A percentile compares a stretch with the other conserved stretches of the same genome.
Evolutionary conservation across 1,139 yeast genomes (phyloP).

Genomic region (Eremothecium cymbalariae): DNA sequence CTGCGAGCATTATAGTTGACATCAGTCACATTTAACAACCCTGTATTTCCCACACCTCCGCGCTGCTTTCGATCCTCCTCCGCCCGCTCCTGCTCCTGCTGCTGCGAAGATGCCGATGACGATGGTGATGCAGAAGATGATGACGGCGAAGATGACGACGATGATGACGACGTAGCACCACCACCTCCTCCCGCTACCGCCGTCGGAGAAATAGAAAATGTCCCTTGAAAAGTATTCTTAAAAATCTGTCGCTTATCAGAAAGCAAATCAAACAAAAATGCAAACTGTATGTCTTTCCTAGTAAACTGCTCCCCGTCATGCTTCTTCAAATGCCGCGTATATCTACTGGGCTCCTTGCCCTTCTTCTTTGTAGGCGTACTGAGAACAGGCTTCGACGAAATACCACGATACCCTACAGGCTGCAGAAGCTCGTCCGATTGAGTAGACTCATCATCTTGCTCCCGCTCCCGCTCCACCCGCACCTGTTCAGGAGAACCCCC

Average conservation of each 20-base stretch:
- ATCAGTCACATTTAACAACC: constrained; percentile 29
- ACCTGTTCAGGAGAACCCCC: not conserved
- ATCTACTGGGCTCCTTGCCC: constrained; percentile 21
- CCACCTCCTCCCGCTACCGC: constrained; percentile 17
- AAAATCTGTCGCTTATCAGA: constrained; percentile 59
- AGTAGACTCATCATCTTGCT: constrained; percentile 19
- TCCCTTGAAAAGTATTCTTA: constrained; percentile 45
- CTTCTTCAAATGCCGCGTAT: constrained; percentile 64
- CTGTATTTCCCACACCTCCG: no score
- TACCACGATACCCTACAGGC: constrained; percentile 8
- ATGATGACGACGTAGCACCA: no score
- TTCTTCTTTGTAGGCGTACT: constrained; percentile 7
- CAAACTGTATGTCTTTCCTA: constrained; percentile 82
- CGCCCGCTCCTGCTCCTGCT: no score
- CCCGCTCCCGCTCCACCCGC: constrained; percentile 6
- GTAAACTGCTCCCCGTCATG: constrained; percentile 89
- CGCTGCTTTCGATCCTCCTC: no score
- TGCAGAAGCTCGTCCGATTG: constrained; percentile 19
- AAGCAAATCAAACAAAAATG: constrained; percentile 59
- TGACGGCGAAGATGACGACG: no score
- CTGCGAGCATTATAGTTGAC: constrained; percentile 27
- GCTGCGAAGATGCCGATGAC: no score
- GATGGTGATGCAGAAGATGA: no score
- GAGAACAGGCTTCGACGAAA: constrained; percentile 11
- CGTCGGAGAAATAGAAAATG: constrained; percentile 15